Evolutionary conservation across 2,329 filamentous ascomycete species (phyloP).

Genomic region (Tolypocladium amazonense): DNA sequence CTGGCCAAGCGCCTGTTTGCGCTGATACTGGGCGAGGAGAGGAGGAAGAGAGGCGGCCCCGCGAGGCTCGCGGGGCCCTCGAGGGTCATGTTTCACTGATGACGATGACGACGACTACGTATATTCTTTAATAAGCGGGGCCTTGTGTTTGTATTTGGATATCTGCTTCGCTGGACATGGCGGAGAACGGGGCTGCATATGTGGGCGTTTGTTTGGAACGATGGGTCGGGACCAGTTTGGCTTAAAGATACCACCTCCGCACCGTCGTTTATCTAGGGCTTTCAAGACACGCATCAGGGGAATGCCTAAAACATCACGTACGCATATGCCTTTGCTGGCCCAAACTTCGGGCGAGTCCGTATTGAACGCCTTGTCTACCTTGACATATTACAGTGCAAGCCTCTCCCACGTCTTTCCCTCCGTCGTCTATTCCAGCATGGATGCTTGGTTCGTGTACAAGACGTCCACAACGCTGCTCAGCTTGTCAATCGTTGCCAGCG

Average conservation of each 20-base stretch:
- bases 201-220: neutral
- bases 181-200: neutral
- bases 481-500: conserved; percentile 92
- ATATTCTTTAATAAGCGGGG: neutral
- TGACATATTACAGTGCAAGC: conserved; percentile 17
- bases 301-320: neutral
- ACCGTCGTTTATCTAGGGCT: neutral
- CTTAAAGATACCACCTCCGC: conserved; percentile 5
- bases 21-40: conserved; percentile 39
- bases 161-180: neutral
- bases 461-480: conserved; percentile 95
- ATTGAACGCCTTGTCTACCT: conserved; percentile 20
- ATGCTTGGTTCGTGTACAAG: conserved; percentile 95
- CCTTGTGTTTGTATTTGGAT: neutral
- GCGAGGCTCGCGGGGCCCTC: conserved; percentile 7
- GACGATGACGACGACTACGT: neutral
- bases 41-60: conserved; percentile 9
- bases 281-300: neutral
- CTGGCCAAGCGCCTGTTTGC: conserved; percentile 43
- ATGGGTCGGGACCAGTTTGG: neutral
- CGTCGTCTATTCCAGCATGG: conserved; percentile 66
- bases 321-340: neutral
- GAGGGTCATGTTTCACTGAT: conserved; percentile 21
- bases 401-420: neutral
- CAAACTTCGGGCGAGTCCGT: conserved; percentile 12